Conservation (phyloP, 2,329 filamentous ascomycete species). For the Simplicillium aogashimaense region DNA sequence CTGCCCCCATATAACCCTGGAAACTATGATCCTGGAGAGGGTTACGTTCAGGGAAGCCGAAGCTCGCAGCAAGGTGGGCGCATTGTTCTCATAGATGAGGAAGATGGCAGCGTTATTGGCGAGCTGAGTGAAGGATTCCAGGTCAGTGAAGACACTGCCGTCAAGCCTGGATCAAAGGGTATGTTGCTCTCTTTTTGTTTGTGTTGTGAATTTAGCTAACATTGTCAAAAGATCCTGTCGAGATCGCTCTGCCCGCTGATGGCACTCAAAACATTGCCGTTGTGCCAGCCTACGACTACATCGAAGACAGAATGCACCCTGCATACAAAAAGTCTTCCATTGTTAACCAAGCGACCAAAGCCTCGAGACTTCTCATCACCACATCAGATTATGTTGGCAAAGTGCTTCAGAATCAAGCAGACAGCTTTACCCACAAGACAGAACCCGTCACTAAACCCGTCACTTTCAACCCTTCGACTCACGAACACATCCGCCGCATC, state of each 20-base stretch:
- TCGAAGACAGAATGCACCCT: conserved; percentile 72
- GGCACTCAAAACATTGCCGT: conserved; percentile 56
- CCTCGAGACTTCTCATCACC: conserved; percentile 86
- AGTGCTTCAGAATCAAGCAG: conserved; percentile 66
- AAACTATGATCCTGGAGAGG: conserved; percentile 70
- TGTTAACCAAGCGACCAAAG: conserved; percentile 77
- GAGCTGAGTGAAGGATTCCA: conserved; percentile 78
- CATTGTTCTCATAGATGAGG: conserved; percentile 89
- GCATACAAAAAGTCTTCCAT: conserved; percentile 84
- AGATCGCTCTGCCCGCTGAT: conserved; percentile 63
- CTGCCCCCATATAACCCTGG: conserved; percentile 68
- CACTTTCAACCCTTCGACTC: conserved; percentile 78
- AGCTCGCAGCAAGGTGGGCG: conserved; percentile 51
- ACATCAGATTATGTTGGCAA: conserved; percentile 72
- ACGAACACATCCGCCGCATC: conserved; percentile 77
- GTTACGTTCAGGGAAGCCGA: conserved; percentile 55
- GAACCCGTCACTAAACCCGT: conserved; percentile 72
- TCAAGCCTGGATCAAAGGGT: conserved; percentile 91
- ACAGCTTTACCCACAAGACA: conserved; percentile 70
- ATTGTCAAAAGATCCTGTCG: conserved; percentile 53
- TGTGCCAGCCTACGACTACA: conserved; percentile 59
- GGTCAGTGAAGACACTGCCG: conserved; percentile 63
- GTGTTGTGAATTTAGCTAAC: background rate
- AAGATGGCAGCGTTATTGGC: conserved; percentile 90
- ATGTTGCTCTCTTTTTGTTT: conserved; percentile 7